Evolutionary conservation across 2,329 filamentous ascomycete species (phyloP).

Genomic region (Fusarium foetens): DNA sequence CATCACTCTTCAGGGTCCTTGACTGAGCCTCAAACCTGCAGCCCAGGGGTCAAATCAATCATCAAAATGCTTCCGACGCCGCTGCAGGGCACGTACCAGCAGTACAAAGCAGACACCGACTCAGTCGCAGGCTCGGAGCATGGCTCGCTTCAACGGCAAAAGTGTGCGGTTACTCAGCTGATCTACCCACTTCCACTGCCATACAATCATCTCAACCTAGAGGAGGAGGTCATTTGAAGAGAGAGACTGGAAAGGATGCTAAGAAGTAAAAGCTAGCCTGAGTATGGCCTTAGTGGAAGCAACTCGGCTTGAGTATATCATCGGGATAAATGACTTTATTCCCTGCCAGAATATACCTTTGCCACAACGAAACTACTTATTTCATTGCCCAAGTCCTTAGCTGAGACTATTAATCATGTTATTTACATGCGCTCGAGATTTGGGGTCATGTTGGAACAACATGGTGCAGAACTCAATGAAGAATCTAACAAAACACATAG

Average conservation of each 20-base stretch:
- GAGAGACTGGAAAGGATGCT: conserved; percentile 40
- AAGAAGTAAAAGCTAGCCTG: conserved; percentile 5
- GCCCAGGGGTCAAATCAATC: background rate
- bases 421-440: no score
- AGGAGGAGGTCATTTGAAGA: conserved; percentile 37
- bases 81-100: conserved; percentile 38
- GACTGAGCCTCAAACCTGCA: background rate
- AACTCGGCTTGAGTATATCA: conserved; percentile 43
- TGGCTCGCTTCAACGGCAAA: background rate
- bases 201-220: background rate
- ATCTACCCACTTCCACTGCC: conserved; percentile 20
- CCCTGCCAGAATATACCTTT: no score
- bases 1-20: background rate
- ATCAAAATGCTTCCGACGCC: conserved; percentile 32
- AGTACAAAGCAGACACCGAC: background rate
- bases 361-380: no score
- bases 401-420: no score
- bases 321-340: no score
- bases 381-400: no score
- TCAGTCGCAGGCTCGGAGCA: background rate
- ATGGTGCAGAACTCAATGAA: no score
- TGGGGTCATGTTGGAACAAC: no score
- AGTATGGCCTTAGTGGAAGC: background rate
- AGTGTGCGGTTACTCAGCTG: conserved; percentile 27
- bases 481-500: no score